phyloP scores from a whole-genome alignment of 805 yeast species.

The Trichomonascus vanleenenianus region DNA sequence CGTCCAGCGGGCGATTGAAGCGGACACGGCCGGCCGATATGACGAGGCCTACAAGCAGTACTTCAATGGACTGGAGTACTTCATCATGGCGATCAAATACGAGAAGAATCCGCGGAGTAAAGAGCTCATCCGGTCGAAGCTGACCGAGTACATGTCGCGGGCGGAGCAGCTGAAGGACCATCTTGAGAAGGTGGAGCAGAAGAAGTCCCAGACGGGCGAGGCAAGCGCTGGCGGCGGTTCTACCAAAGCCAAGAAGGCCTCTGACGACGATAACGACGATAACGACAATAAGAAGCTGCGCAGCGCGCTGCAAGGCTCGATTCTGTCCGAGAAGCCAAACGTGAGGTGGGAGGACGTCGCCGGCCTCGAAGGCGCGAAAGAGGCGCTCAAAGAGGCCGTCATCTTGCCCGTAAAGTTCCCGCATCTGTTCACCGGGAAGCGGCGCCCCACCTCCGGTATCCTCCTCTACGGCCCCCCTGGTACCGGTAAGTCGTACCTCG shows the following conservation, averaged over 20 bases:
- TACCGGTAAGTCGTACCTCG: constrained; percentile 94
- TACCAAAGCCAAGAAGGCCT: constrained; percentile 39
- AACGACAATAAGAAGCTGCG: constrained; percentile 82
- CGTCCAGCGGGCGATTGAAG: constrained; percentile 90
- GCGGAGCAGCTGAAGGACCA: constrained; percentile 93
- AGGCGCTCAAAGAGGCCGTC: constrained; percentile 94
- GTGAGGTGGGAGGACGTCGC: constrained; percentile 95
- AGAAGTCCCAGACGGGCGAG: constrained; percentile 41
- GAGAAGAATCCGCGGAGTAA: constrained; percentile 88
- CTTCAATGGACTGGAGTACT: constrained; percentile 86
- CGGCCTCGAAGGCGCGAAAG: constrained; percentile 91
- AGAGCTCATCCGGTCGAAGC: constrained; percentile 79
- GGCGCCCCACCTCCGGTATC: constrained; percentile 90
- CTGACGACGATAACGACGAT: constrained; percentile 56
- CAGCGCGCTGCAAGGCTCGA: constrained; percentile 88
- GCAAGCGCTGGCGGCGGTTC: constrained; percentile 55
- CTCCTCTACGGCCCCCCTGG: constrained; percentile 91
- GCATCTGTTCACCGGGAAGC: constrained; percentile 86
- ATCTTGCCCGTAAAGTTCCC: constrained; percentile 95
- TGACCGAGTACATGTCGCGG: constrained; percentile 82
- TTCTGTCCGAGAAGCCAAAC: constrained; percentile 84
- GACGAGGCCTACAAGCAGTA: constrained; percentile 92
- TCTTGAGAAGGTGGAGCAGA: constrained; percentile 51
- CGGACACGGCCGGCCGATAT: constrained; percentile 81
- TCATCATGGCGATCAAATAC: constrained; percentile 91